Conservation (phyloP, 1,284 basidiomycete species). For the Peniophora sp. region DNA sequence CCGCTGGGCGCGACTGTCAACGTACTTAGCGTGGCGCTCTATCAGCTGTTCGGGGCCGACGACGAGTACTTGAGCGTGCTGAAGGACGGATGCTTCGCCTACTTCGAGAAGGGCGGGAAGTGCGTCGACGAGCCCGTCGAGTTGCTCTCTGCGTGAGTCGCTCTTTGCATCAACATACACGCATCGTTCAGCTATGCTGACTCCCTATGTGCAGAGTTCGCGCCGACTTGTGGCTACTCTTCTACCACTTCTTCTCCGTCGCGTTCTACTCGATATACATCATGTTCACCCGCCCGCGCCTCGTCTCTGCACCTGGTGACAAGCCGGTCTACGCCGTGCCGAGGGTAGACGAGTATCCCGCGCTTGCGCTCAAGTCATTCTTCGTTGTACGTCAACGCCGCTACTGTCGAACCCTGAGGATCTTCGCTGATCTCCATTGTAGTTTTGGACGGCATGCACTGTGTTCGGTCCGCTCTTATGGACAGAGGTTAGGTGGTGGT, state of each 20-base stretch:
- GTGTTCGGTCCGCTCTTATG: slow-evolving; percentile 83
- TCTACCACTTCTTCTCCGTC: slow-evolving; percentile 92
- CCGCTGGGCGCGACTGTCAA: slow-evolving; percentile 79
- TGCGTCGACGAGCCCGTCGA: slow-evolving; percentile 86
- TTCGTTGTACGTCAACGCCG: slow-evolving; percentile 44
- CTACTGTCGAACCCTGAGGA: neutral
- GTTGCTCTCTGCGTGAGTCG: slow-evolving; percentile 70
- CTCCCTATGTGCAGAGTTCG: slow-evolving; percentile 37
- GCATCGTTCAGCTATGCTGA: slow-evolving; percentile 3
- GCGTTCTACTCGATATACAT: slow-evolving; percentile 90
- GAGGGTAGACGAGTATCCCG: slow-evolving; percentile 51
- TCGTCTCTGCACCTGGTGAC: slow-evolving; percentile 17
- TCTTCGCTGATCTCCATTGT: too few relatives aligned
- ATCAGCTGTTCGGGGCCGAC: slow-evolving; percentile 87
- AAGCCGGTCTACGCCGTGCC: slow-evolving; percentile 33
- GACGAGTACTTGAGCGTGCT: slow-evolving; percentile 78
- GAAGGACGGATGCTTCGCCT: slow-evolving; percentile 92
- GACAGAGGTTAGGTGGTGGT: slow-evolving; percentile 68
- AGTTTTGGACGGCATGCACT: slow-evolving; percentile 85
- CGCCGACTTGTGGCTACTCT: slow-evolving; percentile 72
- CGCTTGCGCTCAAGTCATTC: slow-evolving; percentile 43
- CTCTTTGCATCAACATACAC: too few relatives aligned
- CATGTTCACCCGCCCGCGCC: slow-evolving; percentile 67
- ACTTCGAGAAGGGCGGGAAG: slow-evolving; percentile 91
- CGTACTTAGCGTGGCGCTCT: slow-evolving; percentile 84